phyloP scores from a whole-genome alignment of 176 grass and related monocot species.

The Pontederia crassipes region DNA sequence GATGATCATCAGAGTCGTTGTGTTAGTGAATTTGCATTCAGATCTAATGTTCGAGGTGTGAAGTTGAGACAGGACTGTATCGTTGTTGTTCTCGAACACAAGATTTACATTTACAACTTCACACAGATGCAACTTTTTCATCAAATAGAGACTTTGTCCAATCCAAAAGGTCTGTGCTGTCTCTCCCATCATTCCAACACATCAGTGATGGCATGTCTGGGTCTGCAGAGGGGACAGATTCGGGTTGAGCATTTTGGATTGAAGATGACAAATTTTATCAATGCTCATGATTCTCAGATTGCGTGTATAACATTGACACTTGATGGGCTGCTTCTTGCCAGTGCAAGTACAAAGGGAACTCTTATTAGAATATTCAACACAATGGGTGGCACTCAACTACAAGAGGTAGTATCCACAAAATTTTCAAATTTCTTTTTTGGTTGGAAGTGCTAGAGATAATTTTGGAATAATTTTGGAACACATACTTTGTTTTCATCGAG shows the following conservation, averaged over 20 bases:
- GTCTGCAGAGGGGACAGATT: slow-evolving; percentile 52
- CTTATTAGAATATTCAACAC: slow-evolving; percentile 97
- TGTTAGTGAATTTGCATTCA: slow-evolving; percentile 76
- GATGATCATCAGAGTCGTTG: slow-evolving; percentile 83
- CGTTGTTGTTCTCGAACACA: slow-evolving; percentile 85
- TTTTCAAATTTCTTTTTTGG: too few species aligned
- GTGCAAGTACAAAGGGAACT: slow-evolving; percentile 83
- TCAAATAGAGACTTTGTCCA: slow-evolving; percentile 84
- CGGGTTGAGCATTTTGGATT: slow-evolving; percentile 87
- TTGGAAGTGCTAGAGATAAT: too few species aligned
- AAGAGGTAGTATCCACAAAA: slow-evolving; percentile 68
- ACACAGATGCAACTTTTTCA: slow-evolving; percentile 68
- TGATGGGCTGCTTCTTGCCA: slow-evolving; percentile 84
- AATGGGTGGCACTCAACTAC: slow-evolving; percentile 73
- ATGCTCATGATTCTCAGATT: slow-evolving; percentile 81
- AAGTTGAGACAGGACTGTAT: slow-evolving; percentile 58
- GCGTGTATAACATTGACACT: slow-evolving; percentile 78
- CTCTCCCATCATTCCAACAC: slow-evolving; percentile 73
- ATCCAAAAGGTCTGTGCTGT: slow-evolving; percentile 75
- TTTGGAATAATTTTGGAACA: too few species aligned
- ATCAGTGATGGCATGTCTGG: slow-evolving; percentile 85
- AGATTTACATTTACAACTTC: slow-evolving; percentile 82
- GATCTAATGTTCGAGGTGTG: slow-evolving; percentile 54
- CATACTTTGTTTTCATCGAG: too few species aligned
- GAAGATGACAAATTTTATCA: slow-evolving; percentile 57